These are phyloP conservation scores for Aureobasidium sp. DNA, from an alignment of 2,329 filamentous ascomycete genomes.

Conservation along the genomic window DNA sequence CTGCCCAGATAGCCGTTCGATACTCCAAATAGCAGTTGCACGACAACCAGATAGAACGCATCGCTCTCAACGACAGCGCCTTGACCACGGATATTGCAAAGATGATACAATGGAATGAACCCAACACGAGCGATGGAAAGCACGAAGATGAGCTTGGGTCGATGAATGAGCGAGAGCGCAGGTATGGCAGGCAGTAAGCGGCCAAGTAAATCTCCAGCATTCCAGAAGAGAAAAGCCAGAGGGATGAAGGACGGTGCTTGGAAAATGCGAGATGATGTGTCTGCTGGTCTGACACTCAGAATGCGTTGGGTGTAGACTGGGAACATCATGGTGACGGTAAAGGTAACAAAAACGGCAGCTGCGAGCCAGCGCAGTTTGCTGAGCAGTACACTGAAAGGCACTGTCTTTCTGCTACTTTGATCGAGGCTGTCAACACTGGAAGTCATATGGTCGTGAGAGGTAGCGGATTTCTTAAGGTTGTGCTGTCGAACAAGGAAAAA, in stretches of 20 bases:
- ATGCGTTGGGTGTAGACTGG: conserved; percentile 72
- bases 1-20: conserved; percentile 83
- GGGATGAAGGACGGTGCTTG: conserved; percentile 77
- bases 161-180: conserved; percentile 49
- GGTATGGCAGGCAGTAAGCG: conserved; percentile 60
- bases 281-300: conserved; percentile 35
- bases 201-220: conserved; percentile 75
- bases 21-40: conserved; percentile 77
- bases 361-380: conserved; percentile 73
- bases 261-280: conserved; percentile 52
- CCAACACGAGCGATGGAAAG: conserved; percentile 57
- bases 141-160: conserved; percentile 61
- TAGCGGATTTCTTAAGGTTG: conserved; percentile 23
- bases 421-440: conserved; percentile 3
- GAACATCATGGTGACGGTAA: conserved; percentile 85
- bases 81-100: conserved; percentile 78
- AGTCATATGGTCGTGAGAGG: conserved; percentile 14
- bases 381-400: conserved; percentile 61
- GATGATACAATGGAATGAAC: conserved; percentile 77
- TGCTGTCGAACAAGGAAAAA: conserved; percentile 60
- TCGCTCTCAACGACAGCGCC: conserved; percentile 74
- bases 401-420: conserved; percentile 40
- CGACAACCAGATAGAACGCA: conserved; percentile 75
- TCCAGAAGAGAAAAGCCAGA: conserved; percentile 88
- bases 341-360: conserved; percentile 71